Conservation (phyloP, 2,329 filamentous ascomycete species). For the Zasmidium angulare region DNA sequence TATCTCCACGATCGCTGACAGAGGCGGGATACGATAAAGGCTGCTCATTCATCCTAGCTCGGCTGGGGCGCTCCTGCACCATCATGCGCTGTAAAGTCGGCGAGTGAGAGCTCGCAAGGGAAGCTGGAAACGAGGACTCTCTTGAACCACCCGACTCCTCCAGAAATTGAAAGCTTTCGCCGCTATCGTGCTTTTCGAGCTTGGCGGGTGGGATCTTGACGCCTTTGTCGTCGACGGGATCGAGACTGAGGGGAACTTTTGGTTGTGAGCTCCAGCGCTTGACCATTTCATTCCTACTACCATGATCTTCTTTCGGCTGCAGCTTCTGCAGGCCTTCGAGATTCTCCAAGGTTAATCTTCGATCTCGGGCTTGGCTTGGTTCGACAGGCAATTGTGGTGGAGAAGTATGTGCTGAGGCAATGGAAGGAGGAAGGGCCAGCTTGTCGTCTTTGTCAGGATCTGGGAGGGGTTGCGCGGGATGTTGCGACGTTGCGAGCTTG, state of each 20-base stretch:
- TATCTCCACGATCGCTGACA: constrained; percentile 6
- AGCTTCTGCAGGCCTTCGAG: constrained; percentile 25
- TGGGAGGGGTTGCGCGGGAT: constrained; percentile 35
- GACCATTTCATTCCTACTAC: constrained; percentile 23
- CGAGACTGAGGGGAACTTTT: constrained; percentile 28
- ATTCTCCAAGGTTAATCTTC: constrained; percentile 23
- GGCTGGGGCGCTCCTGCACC: constrained; percentile 23
- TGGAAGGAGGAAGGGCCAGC: constrained; percentile 28
- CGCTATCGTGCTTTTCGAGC: constrained; percentile 56
- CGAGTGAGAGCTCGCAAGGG: constrained; percentile 41
- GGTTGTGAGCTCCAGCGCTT: constrained; percentile 29
- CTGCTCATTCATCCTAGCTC: constrained; percentile 5
- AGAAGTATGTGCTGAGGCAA: constrained; percentile 16
- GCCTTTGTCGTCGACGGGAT: constrained; percentile 21
- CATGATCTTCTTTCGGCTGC: constrained; percentile 14
- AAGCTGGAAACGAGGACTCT: constrained; percentile 53
- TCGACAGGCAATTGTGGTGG: neutral
- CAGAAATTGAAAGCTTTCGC: constrained; percentile 64
- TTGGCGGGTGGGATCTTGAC: constrained; percentile 33
- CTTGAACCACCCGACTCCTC: constrained; percentile 62
- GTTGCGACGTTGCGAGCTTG: constrained; percentile 2
- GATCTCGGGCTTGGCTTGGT: constrained; percentile 5
- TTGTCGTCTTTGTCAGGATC: constrained; percentile 25
- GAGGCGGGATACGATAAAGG: constrained; percentile 9
- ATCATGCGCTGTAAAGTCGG: constrained; percentile 14